Conservation (phyloP, 257 asterid genomes). For the Solanum tacnaense region DNA sequence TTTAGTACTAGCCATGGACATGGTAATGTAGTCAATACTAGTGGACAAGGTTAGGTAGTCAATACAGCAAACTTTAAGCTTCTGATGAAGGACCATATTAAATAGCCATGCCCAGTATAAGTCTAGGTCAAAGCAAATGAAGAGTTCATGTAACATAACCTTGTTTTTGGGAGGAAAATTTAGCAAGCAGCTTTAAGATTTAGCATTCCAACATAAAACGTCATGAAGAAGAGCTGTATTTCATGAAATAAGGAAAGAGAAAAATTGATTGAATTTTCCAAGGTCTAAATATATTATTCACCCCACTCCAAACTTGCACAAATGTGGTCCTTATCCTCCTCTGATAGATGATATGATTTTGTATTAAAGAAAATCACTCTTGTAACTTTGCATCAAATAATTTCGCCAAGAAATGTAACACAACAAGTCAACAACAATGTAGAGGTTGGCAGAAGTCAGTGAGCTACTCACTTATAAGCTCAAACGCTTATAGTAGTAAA, state of each 20-base stretch:
- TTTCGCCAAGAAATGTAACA: neutral
- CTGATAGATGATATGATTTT: neutral
- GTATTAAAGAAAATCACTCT: neutral
- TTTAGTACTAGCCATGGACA: neutral
- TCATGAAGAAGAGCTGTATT: neutral
- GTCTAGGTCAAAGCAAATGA: neutral
- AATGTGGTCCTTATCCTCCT: neutral
- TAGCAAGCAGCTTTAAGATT: neutral
- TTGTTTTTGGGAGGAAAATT: neutral
- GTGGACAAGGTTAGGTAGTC: neutral
- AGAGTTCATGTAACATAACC: neutral
- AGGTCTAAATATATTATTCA: neutral
- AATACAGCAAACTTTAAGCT: neutral
- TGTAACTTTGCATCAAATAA: neutral
- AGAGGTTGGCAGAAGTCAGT: neutral
- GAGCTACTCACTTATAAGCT: neutral
- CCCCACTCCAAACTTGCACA: neutral
- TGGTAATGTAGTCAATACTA: neutral
- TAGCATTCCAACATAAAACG: neutral
- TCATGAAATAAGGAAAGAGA: neutral
- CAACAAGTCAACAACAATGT: neutral
- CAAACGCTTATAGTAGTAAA: neutral
- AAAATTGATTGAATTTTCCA: neutral
- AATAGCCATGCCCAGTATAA: neutral
- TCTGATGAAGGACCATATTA: neutral